phyloP scores from a whole-genome alignment of 176 grass and related monocot genomes.

The Oryza rufipogon region DNA sequence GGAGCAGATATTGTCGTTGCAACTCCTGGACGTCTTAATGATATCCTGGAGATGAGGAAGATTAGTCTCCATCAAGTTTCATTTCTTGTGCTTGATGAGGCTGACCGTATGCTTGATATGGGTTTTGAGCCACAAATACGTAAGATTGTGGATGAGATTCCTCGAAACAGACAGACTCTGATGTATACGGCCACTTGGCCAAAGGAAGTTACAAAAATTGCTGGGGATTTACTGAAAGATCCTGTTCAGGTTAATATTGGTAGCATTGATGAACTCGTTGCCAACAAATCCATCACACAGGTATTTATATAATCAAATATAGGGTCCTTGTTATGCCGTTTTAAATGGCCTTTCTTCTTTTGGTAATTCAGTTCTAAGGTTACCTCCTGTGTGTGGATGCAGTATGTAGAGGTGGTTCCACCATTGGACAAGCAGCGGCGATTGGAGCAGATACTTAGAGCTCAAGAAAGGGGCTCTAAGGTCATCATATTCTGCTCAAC shows the following conservation, averaged over 20 bases:
- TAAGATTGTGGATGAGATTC: slow-evolving; percentile 89
- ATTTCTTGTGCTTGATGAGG: slow-evolving; percentile 96
- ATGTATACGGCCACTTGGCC: slow-evolving; percentile 99
- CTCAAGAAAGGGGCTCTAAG: slow-evolving; percentile 90
- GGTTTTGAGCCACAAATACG: slow-evolving; percentile 98
- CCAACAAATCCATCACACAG: slow-evolving; percentile 99
- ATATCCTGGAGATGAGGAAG: slow-evolving; percentile 93
- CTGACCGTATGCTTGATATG: slow-evolving; percentile 98
- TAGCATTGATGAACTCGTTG: slow-evolving; percentile 84
- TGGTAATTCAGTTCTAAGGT: slow-evolving; percentile 24
- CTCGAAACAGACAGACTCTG: slow-evolving; percentile 80
- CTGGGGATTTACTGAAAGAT: slow-evolving; percentile 87
- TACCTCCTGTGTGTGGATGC: slow-evolving; percentile 20
- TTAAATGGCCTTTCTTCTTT: slow-evolving; percentile 31
- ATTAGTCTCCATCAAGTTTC: slow-evolving; percentile 88
- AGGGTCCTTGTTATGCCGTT: background rate
- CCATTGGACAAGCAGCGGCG: slow-evolving; percentile 84
- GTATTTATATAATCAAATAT: slow-evolving; percentile 45
- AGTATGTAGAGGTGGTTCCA: slow-evolving; percentile 88
- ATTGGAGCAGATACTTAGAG: slow-evolving; percentile 95
- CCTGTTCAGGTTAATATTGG: slow-evolving; percentile 97
- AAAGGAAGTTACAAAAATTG: slow-evolving; percentile 97
- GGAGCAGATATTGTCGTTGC: slow-evolving; percentile 94
- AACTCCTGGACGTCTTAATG: slow-evolving; percentile 98
- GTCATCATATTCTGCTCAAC: slow-evolving; percentile 97